Evolutionary conservation across 257 asterid species (phyloP).

Genomic region (Phtheirospermum japonicum): DNA sequence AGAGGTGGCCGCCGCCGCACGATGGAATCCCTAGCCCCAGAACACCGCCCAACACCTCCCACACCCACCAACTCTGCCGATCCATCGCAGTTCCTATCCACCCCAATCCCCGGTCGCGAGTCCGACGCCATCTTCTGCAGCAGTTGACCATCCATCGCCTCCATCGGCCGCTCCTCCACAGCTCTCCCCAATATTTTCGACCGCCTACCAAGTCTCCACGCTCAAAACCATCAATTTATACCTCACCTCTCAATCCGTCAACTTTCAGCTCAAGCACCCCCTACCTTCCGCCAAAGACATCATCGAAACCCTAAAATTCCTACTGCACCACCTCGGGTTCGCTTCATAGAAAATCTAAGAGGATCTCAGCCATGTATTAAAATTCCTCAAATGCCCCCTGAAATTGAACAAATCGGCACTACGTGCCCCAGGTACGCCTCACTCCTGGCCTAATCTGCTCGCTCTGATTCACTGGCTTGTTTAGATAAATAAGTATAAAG

Average conservation of each 20-base stretch:
- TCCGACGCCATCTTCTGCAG: constrained; percentile 87
- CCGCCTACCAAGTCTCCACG: constrained; percentile 60
- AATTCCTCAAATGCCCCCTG: too few species aligned
- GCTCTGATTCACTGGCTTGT: too few species aligned
- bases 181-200: constrained; percentile 47
- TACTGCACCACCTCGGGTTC: constrained; percentile 58
- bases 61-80: constrained; percentile 62
- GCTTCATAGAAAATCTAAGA: constrained; percentile 55
- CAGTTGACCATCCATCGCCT: constrained; percentile 66
- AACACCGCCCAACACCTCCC: constrained; percentile 78
- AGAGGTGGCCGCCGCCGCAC: constrained; percentile 65
- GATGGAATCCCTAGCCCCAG: constrained; percentile 46
- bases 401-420: too few species aligned
- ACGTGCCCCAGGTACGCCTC: too few species aligned
- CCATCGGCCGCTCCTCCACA: constrained; percentile 52
- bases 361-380: too few species aligned
- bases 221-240: too few species aligned
- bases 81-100: constrained; percentile 50
- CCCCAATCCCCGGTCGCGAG: too few species aligned
- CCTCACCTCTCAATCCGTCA: too few species aligned
- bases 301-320: constrained; percentile 64
- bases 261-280: too few species aligned
- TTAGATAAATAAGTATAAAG: too few species aligned
- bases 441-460: too few species aligned
- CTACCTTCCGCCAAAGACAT: constrained; percentile 77